phyloP scores from a whole-genome alignment of 139 green algal genomes.

The Eudorina sp. region DNA sequence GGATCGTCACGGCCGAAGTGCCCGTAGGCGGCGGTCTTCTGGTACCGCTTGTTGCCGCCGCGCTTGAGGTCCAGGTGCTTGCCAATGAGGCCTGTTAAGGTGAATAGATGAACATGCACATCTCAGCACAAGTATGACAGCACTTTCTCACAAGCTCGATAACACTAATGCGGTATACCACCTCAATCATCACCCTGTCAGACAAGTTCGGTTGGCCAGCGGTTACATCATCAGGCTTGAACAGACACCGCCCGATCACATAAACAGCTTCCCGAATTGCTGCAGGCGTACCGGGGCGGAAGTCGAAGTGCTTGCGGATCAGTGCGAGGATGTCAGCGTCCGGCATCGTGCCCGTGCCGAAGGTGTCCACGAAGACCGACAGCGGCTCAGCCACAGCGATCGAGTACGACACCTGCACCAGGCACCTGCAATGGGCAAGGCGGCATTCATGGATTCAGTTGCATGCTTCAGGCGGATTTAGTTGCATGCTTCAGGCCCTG shows the following conservation, averaged over 20 bases:
- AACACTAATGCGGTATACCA: neutral
- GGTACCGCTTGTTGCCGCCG: slow-evolving; percentile 89
- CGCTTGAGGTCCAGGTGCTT: slow-evolving; percentile 95
- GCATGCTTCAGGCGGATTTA: neutral
- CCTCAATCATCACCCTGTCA: neutral
- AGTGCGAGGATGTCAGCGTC: slow-evolving; percentile 93
- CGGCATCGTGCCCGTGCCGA: slow-evolving; percentile 93
- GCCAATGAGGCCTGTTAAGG: slow-evolving; percentile 83
- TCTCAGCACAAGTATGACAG: too few relatives aligned
- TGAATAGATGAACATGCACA: neutral
- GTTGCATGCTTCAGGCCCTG: neutral
- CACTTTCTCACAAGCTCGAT: too few relatives aligned
- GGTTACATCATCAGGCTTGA: neutral
- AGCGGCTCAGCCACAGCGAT: slow-evolving; percentile 98
- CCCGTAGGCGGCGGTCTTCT: slow-evolving; percentile 96
- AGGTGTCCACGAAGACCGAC: slow-evolving; percentile 98
- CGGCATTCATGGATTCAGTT: neutral
- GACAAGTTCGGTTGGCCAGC: neutral
- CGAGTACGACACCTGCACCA: slow-evolving; percentile 95
- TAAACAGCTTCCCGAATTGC: neutral
- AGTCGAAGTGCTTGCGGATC: slow-evolving; percentile 95
- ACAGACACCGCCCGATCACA: neutral
- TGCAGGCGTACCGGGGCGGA: slow-evolving; percentile 81
- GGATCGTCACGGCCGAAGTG: slow-evolving; percentile 96
- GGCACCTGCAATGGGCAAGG: slow-evolving; percentile 23